Evolutionary conservation across 805 yeast species (phyloP), one percentile per base, ranked within the genome.

Genomic region (Ogataea corticis): DNA sequence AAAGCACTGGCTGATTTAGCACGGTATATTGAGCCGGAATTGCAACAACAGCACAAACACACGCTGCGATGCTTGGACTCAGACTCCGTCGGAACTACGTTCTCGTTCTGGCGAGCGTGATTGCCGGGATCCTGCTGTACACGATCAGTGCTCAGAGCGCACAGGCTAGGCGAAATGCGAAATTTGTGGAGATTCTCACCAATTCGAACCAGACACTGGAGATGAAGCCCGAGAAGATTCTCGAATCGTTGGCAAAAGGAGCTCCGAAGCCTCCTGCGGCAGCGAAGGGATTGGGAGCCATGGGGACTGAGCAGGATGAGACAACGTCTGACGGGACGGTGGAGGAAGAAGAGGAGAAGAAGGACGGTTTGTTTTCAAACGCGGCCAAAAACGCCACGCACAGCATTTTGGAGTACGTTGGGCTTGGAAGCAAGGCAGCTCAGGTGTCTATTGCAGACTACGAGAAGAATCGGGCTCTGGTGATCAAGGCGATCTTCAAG

Each of bases 401-500:
- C 14, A 27, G 41, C 4, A 28, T 30, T 15, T 18, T 16, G 23
- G 40, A 37, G 10, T 27, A 25, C 27, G 23, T 37, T 6, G 31
- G 32, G 17, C 30, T 38, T n/a, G 41, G 37, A 7, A 14, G 36
- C 31, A 31, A 14, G 30, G 36, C 31, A 15, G 4, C 15, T 7
- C 30, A 30, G 15, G 42, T 41, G 18, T 17, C 44, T 10, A n/a
- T 27, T 13, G 52, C 41, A 17, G 45, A 48, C 13, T 46, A 28
- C 28, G 48, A 49, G 41, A 42, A 46, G 21, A 45, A 51, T 30
- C 42, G 56, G 15, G 55, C 53, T 10, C 18, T 34, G 3, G 55
- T 54, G 14, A 52, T 56, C 17, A 56, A 50, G 33, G 56, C 59
- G 14, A 54, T 56, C 17, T 56, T 56, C 40, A 46, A 52, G 23